These are phyloP conservation scores for Apostasia ramifera DNA, from an alignment of 106 monocot species.

Conservation along the genomic window DNA sequence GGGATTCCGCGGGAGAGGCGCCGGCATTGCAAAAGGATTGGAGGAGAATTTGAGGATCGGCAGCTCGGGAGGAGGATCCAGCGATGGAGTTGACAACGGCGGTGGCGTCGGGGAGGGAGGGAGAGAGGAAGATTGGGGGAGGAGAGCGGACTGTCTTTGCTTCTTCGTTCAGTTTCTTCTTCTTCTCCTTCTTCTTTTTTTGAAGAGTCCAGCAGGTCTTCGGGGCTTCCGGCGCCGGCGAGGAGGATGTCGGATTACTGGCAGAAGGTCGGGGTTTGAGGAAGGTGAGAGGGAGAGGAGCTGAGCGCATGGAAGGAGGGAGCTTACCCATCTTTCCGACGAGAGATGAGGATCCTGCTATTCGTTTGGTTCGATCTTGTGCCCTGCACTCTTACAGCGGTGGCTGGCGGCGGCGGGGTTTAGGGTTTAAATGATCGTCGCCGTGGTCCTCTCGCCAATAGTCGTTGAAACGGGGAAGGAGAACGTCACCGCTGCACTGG, in stretches of 20 bases:
- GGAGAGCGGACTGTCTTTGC: not conserved
- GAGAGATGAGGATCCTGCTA: not conserved
- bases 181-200: slow-evolving; percentile 18
- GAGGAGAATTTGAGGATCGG: slow-evolving; percentile 30
- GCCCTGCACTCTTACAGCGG: not conserved
- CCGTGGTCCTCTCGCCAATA: no score
- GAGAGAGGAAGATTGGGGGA: slow-evolving; percentile 28
- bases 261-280: slow-evolving; percentile 11
- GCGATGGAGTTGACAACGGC: slow-evolving; percentile 1
- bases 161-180: not conserved
- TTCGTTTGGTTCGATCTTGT: not conserved
- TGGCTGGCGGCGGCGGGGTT: no score
- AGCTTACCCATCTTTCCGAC: slow-evolving; percentile 30
- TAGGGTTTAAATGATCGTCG: no score
- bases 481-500: no score
- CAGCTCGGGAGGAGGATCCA: not conserved
- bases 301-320: slow-evolving; percentile 35
- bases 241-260: not conserved
- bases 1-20: slow-evolving; percentile 29
- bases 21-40: slow-evolving; percentile 44
- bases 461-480: no score
- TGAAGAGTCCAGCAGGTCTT: not conserved
- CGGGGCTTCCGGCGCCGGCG: not conserved
- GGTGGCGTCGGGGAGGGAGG: slow-evolving; percentile 23
- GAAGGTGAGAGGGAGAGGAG: slow-evolving; percentile 12